Conservation (phyloP, 768 basidiomycete species). For the Tricholoma matsutake region DNA sequence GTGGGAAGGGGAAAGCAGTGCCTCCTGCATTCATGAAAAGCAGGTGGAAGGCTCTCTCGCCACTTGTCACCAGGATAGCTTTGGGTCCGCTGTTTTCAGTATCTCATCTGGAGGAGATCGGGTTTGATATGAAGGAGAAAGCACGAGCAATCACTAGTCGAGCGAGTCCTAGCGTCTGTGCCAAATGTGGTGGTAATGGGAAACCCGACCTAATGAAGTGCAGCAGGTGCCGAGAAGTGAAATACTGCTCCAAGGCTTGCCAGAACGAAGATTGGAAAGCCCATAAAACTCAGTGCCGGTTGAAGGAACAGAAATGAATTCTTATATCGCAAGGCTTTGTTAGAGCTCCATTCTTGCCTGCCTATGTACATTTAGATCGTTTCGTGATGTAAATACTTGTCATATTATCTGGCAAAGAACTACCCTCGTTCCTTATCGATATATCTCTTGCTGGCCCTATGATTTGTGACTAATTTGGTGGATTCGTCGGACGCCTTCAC, state of each 20-base stretch:
- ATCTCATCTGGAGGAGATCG: constrained; percentile 38
- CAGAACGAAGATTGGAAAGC: constrained; percentile 36
- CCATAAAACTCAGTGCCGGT: constrained; percentile 23
- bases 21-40: constrained; percentile 20
- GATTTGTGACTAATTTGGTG: too few species aligned
- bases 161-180: constrained; percentile 18
- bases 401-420: too few species aligned
- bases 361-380: too few species aligned
- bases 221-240: constrained; percentile 26
- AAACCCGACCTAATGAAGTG: constrained; percentile 27
- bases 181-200: constrained; percentile 25
- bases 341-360: too few species aligned
- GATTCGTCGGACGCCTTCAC: too few species aligned
- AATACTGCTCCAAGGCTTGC: constrained; percentile 34
- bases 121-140: constrained; percentile 9
- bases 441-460: too few species aligned
- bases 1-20: constrained; percentile 37
- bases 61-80: constrained; percentile 36
- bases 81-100: constrained; percentile 42
- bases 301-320: neutral
- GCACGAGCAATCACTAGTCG: neutral
- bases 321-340: neutral
- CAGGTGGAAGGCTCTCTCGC: constrained; percentile 29
- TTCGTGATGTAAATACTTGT: too few species aligned
- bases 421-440: too few species aligned